Conservation (phyloP, 2,329 filamentous ascomycete genomes). For the Trichocomaceae sp. region DNA sequence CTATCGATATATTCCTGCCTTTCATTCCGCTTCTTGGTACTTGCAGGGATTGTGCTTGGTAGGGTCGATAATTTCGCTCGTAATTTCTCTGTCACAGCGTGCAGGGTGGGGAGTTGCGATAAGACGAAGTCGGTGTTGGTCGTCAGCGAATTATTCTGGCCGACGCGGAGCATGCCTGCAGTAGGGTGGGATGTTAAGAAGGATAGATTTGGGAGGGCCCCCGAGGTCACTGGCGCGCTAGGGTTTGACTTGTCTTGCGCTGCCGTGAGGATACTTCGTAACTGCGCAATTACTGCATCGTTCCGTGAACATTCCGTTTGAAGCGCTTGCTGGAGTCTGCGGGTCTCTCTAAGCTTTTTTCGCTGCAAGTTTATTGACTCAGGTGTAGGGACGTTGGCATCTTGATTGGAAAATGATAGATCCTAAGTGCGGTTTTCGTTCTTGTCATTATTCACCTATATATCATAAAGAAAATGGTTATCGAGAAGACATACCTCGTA, state of each 20-base stretch:
- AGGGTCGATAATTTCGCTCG: slow-evolving; percentile 55
- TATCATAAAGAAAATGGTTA: neutral
- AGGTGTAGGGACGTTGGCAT: slow-evolving; percentile 47
- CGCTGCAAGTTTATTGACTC: slow-evolving; percentile 67
- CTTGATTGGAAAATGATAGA: slow-evolving; percentile 27
- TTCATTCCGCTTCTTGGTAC: slow-evolving; percentile 58
- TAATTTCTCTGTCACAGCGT: slow-evolving; percentile 61
- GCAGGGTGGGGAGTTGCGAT: slow-evolving; percentile 73
- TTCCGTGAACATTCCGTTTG: slow-evolving; percentile 66
- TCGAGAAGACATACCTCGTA: slow-evolving; percentile 57
- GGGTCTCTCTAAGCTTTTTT: slow-evolving; percentile 69
- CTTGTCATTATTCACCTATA: neutral
- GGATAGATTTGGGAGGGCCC: slow-evolving; percentile 39
- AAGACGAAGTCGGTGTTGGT: slow-evolving; percentile 62
- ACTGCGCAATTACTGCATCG: slow-evolving; percentile 58
- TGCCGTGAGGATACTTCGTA: slow-evolving; percentile 53
- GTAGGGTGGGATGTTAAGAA: slow-evolving; percentile 50
- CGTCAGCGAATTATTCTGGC: slow-evolving; percentile 32
- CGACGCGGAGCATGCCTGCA: slow-evolving; percentile 43
- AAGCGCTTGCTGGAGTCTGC: slow-evolving; percentile 64
- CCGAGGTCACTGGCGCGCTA: slow-evolving; percentile 17
- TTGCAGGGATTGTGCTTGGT: slow-evolving; percentile 28
- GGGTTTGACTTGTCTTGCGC: slow-evolving; percentile 14
- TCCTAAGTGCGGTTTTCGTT: slow-evolving; percentile 22
- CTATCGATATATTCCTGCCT: slow-evolving; percentile 76